Base-by-base conservation (phyloP, 116 monocot species). In the Iris pallida region DNA sequence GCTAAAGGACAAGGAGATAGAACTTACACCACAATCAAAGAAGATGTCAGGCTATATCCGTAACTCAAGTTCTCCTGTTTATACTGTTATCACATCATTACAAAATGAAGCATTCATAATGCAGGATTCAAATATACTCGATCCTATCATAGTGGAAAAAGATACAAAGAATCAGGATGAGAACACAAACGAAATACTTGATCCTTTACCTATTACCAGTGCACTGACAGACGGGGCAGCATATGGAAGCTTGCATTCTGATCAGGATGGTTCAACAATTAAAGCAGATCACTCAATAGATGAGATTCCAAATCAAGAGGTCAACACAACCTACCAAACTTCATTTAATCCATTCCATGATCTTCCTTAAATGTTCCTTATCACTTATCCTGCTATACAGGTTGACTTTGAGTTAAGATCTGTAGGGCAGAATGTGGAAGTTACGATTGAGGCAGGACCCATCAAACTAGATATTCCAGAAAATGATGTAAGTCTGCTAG, bases 21-120 rank as follows among this genome's bases (percentile, higher is more conserved):
- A 61, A 44, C 7, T 15, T 61, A 43, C 45, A 42, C 15, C n/a
- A 61, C 6, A 44, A 0, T 61, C 44, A 61, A 61, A 16, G 45
- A 61, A 16, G 61, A 61, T 42, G 61, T 61, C 61, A 61, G 61
- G 8, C 6, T 45, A 61, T 61, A 61, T 61, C 45, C 43, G 42
- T 43, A 42, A 44, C 3, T 7, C 20, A 13, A 59, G 10, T 5
- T 59, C 7, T 1, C 2, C 7, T 59, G 11, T 0, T 41, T 0
- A 4, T 42, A 41, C 41, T 59, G 41, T 13, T 59, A 41, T 30
- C 13, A 59, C 16, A 61, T 45, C 61, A 13, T 51, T 44, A 42
- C 45, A 61, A 61, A 43, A 13, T 40, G 42, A 61, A 45, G n/a
- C 45, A 44, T 61, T 61, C 15, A 42, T 42, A 13, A 60, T 42